Evolutionary conservation across 1,284 basidiomycete genomes (phyloP).

Genomic region (Thelephora terrestris): DNA sequence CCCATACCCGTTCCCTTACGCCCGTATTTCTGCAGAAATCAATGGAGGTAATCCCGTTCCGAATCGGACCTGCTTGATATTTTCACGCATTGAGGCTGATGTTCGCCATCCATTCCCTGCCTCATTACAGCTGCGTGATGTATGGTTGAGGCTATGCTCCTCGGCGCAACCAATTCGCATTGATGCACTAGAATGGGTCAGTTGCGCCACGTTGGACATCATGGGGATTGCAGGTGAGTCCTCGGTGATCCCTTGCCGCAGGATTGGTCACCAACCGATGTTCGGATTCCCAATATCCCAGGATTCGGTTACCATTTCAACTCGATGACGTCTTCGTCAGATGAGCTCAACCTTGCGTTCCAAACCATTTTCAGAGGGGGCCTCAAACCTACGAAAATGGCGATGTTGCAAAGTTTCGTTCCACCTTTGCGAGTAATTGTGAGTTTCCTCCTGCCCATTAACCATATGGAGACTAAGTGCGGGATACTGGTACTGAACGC

Average conservation of each 20-base stretch:
- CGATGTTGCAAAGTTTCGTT: not conserved
- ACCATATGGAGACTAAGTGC: not conserved
- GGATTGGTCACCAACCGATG: not conserved
- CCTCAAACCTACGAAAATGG: not conserved
- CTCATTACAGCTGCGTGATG: constrained; percentile 13
- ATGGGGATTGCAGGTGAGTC: constrained; percentile 34
- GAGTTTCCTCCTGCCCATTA: not conserved
- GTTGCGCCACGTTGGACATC: constrained; percentile 34
- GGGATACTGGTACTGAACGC: not conserved
- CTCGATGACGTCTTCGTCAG: not conserved
- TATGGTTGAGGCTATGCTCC: constrained; percentile 6
- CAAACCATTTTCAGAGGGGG: not conserved
- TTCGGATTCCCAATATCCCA: not conserved
- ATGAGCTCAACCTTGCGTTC: not conserved
- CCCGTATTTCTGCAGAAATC: constrained; percentile 23
- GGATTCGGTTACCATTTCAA: constrained; percentile 1
- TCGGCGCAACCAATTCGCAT: constrained; percentile 2
- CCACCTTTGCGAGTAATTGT: not conserved
- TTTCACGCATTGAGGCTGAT: not conserved
- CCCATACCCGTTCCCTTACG: constrained; percentile 22
- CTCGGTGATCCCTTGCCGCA: not conserved
- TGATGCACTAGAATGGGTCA: constrained; percentile 31
- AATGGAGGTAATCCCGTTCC: constrained; percentile 13
- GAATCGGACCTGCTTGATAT: not conserved
- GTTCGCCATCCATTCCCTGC: constrained; percentile 4